Percentiles rank a stretch among this genome's conserved stretches.
phyloP scores from a whole-genome alignment of 495 filamentous ascomycete species.

The Penicillium longicatenatum region DNA sequence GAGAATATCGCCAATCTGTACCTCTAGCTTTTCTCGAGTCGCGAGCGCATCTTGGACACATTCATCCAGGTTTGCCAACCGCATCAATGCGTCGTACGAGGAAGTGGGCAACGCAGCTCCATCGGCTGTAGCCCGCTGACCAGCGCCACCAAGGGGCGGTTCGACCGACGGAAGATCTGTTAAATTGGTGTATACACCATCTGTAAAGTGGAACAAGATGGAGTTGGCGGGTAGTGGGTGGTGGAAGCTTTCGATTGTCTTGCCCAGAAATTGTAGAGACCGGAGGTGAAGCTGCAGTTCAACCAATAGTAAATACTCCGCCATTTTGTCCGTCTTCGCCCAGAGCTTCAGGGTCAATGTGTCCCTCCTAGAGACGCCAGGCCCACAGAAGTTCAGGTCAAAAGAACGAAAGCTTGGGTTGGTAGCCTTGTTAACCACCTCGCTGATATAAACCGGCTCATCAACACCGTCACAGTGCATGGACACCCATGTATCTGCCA shows the following conservation, averaged over 20 bases:
- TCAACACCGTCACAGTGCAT: constrained; percentile 66
- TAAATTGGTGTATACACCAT: constrained; percentile 83
- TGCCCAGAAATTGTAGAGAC: constrained; percentile 79
- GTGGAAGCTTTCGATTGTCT: constrained; percentile 67
- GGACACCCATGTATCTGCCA: constrained; percentile 90
- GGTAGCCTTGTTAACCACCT: constrained; percentile 74
- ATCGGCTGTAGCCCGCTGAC: constrained; percentile 32
- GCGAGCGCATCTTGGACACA: constrained; percentile 88
- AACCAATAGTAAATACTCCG: constrained; percentile 66
- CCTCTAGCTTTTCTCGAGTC: constrained; percentile 71
- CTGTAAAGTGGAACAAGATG: constrained; percentile 81
- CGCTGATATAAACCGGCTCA: constrained; percentile 88
- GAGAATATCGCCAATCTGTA: constrained; percentile 77
- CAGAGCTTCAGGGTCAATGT: constrained; percentile 72
- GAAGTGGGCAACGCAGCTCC: constrained; percentile 58
- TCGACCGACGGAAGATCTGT: constrained; percentile 57
- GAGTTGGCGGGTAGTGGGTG: constrained; percentile 83
- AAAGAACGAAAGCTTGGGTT: constrained; percentile 91
- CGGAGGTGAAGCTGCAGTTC: constrained; percentile 71
- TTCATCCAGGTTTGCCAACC: constrained; percentile 83
- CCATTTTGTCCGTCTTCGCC: constrained; percentile 61
- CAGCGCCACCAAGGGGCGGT: constrained; percentile 21
- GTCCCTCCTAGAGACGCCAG: constrained; percentile 64
- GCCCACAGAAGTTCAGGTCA: constrained; percentile 70
- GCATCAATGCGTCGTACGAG: constrained; percentile 90